A percentile compares a stretch with the other conserved stretches of the same genome.
Conservation (phyloP, 2,329 filamentous ascomycete genomes). For the Diaporthe capsici region DNA sequence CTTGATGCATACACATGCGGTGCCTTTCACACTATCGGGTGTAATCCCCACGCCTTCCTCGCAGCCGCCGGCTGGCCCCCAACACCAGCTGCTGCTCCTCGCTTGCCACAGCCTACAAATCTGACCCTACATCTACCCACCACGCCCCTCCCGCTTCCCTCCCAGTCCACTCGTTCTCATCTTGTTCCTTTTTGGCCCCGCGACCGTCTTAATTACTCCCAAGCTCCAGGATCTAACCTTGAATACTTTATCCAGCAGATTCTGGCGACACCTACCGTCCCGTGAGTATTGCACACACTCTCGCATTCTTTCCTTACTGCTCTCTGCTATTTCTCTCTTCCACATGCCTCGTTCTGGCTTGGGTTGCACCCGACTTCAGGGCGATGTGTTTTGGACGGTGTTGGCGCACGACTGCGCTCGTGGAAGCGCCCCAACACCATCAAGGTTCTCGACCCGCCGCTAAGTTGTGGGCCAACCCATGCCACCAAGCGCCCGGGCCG, state of each 20-base stretch:
- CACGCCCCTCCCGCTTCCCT: conserved; percentile 36
- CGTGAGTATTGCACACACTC: conserved; percentile 58
- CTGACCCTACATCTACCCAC: conserved; percentile 37
- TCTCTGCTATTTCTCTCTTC: neutral
- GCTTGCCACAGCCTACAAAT: conserved; percentile 41
- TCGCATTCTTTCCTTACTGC: conserved; percentile 2
- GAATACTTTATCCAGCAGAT: conserved; percentile 63
- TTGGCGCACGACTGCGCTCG: neutral
- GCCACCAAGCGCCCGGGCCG: conserved; percentile 15
- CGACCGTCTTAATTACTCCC: conserved; percentile 23
- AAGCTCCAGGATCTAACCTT: conserved; percentile 55
- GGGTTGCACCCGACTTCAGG: neutral
- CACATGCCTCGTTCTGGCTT: neutral
- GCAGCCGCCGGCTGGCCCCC: conserved; percentile 26
- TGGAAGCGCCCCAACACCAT: conserved; percentile 23
- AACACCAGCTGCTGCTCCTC: conserved; percentile 29
- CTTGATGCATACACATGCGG: conserved; percentile 37
- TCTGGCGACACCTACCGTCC: conserved; percentile 73
- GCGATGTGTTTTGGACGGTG: conserved; percentile 8
- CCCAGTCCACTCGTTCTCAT: conserved; percentile 28
- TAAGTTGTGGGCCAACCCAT: conserved; percentile 29
- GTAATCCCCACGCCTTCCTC: conserved; percentile 36
- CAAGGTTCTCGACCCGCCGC: conserved; percentile 36
- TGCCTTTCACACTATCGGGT: conserved; percentile 40
- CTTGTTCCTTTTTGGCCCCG: conserved; percentile 25